These are phyloP conservation scores for Paecilomyces sp. DNA, from an alignment of 2,329 filamentous ascomycete genomes.

Conservation along the genomic window DNA sequence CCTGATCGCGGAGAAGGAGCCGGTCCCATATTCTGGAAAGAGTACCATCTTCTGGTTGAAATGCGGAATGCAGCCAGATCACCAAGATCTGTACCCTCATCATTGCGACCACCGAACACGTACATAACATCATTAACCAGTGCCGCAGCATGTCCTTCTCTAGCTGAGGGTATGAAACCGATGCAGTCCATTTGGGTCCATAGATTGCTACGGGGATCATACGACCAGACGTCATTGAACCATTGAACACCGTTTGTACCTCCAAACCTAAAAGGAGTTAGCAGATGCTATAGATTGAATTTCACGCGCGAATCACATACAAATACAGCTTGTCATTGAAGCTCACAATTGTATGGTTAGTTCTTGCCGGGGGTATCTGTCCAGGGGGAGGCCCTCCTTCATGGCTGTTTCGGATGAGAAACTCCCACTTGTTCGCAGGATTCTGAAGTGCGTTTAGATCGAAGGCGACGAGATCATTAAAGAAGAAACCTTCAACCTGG, in stretches of 20 bases:
- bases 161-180: slow-evolving; percentile 87
- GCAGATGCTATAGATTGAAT: neutral
- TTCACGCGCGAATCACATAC: slow-evolving; percentile 45
- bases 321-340: slow-evolving; percentile 91
- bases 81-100: slow-evolving; percentile 85
- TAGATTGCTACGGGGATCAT: slow-evolving; percentile 71
- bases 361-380: slow-evolving; percentile 76
- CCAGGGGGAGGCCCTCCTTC: slow-evolving; percentile 49
- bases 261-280: slow-evolving; percentile 64
- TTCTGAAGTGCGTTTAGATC: slow-evolving; percentile 92
- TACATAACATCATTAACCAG: slow-evolving; percentile 99
- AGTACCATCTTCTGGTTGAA: slow-evolving; percentile 88
- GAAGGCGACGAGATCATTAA: slow-evolving; percentile 94
- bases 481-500: slow-evolving; percentile 94
- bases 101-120: slow-evolving; percentile 90
- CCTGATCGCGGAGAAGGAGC: slow-evolving; percentile 89
- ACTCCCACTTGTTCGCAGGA: slow-evolving; percentile 87
- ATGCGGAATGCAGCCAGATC: slow-evolving; percentile 84
- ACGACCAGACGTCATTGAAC: slow-evolving; percentile 99
- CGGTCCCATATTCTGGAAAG: slow-evolving; percentile 98
- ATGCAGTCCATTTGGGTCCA: slow-evolving; percentile 94
- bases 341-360: slow-evolving; percentile 88
- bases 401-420: slow-evolving; percentile 71
- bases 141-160: slow-evolving; percentile 89
- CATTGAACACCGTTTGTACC: slow-evolving; percentile 92